These are phyloP conservation scores for Cladosporium sp. DNA, from an alignment of 2,329 filamentous ascomycete species.

Conservation along the genomic window DNA sequence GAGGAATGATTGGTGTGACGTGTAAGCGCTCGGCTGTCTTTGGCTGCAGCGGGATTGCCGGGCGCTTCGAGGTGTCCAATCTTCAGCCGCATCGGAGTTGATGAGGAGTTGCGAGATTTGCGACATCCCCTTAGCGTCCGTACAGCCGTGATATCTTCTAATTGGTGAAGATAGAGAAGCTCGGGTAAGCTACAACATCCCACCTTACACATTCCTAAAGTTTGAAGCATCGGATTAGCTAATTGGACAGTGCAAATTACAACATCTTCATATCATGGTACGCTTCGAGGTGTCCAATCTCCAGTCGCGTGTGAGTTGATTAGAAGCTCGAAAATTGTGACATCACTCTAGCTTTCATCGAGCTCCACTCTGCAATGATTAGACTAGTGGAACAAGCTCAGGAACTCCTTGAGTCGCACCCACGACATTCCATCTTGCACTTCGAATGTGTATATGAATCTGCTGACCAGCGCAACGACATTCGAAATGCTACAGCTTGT, in stretches of 20 bases:
- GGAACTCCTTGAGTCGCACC: too few species aligned
- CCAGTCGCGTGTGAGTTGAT: not conserved
- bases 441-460: not conserved
- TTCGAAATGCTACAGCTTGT: not conserved
- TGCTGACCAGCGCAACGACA: not conserved
- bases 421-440: not conserved
- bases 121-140: not conserved
- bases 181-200: not conserved
- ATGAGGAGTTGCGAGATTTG: not conserved
- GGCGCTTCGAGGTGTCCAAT: slow-evolving; percentile 8
- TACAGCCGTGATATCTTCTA: too few species aligned
- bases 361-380: too few species aligned
- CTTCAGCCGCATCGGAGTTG: not conserved
- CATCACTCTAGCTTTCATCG: not conserved
- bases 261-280: not conserved
- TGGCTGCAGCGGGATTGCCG: not conserved
- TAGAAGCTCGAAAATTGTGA: not conserved
- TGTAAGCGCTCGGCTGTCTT: slow-evolving; percentile 6
- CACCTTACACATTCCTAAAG: not conserved
- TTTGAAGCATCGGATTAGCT: too few species aligned
- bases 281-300: not conserved
- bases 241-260: too few species aligned
- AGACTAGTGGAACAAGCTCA: not conserved
- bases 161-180: not conserved
- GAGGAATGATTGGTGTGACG: slow-evolving; percentile 12